These are phyloP conservation scores for Malus orientalis DNA, from an alignment of 306 rosid genomes.

Conservation along the genomic window DNA sequence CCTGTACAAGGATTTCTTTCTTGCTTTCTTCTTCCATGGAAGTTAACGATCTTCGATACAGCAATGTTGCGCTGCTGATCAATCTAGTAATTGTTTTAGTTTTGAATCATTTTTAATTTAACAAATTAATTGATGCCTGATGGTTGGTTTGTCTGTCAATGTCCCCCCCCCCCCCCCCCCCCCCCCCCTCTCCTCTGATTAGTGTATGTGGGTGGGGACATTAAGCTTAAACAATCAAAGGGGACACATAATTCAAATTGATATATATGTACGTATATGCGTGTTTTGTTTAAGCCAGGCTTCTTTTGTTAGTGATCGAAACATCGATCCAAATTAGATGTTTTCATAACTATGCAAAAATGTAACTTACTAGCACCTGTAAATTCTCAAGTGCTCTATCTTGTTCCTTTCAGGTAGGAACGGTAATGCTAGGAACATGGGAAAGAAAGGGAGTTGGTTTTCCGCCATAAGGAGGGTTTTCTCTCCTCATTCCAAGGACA, in stretches of 20 bases:
- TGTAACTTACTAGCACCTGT: not conserved
- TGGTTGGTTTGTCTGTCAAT: not conserved
- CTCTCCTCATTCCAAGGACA: slow-evolving; percentile 74
- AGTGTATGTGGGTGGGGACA: not conserved
- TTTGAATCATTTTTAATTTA: not conserved
- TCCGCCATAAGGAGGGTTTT: slow-evolving; percentile 85
- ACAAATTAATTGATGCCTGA: not conserved
- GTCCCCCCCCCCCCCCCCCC: too few species aligned
- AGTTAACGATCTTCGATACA: not conserved
- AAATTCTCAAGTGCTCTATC: slow-evolving; percentile 13
- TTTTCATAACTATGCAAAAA: not conserved
- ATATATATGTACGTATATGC: too few species aligned
- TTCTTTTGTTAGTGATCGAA: too few species aligned
- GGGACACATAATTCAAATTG: not conserved
- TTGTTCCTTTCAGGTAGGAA: slow-evolving; percentile 37
- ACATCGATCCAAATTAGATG: not conserved
- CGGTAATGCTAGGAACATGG: slow-evolving; percentile 87
- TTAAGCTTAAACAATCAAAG: not conserved
- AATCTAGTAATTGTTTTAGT: not conserved
- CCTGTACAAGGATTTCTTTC: not conserved
- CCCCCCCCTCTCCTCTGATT: too few species aligned
- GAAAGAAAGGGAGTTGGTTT: slow-evolving; percentile 95
- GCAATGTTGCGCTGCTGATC: not conserved
- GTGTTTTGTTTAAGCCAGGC: too few species aligned
- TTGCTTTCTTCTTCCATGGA: not conserved